Conservation (phyloP, 1,284 basidiomycete genomes). For the Exobasidium rhododendri region DNA sequence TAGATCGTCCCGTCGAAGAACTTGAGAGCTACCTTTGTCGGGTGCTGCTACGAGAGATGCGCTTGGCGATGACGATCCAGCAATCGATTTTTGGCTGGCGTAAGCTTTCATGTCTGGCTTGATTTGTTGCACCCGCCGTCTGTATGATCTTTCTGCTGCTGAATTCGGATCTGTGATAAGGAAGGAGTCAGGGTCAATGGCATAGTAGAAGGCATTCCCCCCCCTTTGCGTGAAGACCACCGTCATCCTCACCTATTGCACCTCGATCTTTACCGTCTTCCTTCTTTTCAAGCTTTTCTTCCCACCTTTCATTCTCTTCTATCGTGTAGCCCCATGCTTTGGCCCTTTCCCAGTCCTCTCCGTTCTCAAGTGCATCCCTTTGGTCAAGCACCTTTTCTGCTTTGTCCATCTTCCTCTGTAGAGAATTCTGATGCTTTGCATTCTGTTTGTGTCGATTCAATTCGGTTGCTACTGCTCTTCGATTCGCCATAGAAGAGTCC, state of each 20-base stretch:
- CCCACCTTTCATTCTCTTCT: constrained; percentile 91
- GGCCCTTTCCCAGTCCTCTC: constrained; percentile 68
- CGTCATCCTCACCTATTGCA: background rate
- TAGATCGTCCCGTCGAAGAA: constrained; percentile 12
- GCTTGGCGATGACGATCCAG: background rate
- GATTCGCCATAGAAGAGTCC: constrained; percentile 42
- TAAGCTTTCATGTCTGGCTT: constrained; percentile 83
- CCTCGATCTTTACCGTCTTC: constrained; percentile 73
- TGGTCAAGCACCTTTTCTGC: constrained; percentile 82
- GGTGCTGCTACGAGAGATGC: background rate
- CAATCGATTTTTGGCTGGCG: constrained; percentile 75
- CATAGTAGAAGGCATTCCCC: constrained; percentile 76
- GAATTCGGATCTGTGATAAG: constrained; percentile 91
- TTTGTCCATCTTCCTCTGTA: constrained; percentile 56
- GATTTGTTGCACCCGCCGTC: constrained; percentile 78
- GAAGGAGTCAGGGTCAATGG: constrained; percentile 81
- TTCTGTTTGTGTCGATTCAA: constrained; percentile 13
- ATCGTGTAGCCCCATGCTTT: constrained; percentile 92
- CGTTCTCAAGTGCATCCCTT: constrained; percentile 79
- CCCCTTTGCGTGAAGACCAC: constrained; percentile 46
- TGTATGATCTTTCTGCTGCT: constrained; percentile 80
- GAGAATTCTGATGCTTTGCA: background rate
- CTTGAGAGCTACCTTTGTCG: constrained; percentile 7
- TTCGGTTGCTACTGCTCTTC: constrained; percentile 26
- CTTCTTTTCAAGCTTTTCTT: constrained; percentile 76